Percentiles rank a stretch among this genome's conserved stretches.
Conservation (phyloP, 306 rosid species). For the Begonia fuchsioides region DNA sequence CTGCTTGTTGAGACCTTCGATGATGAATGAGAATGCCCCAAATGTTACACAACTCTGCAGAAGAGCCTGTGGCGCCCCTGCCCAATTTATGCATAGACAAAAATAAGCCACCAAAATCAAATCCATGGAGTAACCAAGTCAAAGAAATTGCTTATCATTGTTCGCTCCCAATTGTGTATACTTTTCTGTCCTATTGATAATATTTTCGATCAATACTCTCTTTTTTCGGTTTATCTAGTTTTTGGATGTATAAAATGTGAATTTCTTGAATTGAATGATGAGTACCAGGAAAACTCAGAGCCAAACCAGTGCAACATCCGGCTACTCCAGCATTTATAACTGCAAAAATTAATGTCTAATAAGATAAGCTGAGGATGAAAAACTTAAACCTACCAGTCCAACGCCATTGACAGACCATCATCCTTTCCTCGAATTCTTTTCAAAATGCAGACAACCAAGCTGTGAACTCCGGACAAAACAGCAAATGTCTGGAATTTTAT, state of each 20-base stretch:
- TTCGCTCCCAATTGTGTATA: too few relatives aligned
- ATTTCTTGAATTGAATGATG: not conserved
- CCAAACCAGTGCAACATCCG: constrained; percentile 97
- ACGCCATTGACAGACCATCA: constrained; percentile 36
- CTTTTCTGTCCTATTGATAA: too few relatives aligned
- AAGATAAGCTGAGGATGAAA: too few relatives aligned
- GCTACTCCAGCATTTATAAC: constrained; percentile 95
- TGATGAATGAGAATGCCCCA: constrained; percentile 81
- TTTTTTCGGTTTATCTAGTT: too few relatives aligned
- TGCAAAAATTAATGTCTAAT: constrained; percentile 14
- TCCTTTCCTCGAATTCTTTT: constrained; percentile 90
- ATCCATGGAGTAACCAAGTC: too few relatives aligned
- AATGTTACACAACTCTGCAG: constrained; percentile 86
- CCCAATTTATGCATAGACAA: too few relatives aligned
- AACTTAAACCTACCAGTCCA: too few relatives aligned
- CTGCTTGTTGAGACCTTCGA: constrained; percentile 87
- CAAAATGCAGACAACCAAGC: constrained; percentile 90
- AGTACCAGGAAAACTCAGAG: constrained; percentile 91
- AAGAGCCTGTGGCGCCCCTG: constrained; percentile 96
- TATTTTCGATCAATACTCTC: too few relatives aligned
- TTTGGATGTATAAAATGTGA: too few relatives aligned
- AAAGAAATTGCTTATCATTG: too few relatives aligned
- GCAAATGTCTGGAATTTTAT: constrained; percentile 61
- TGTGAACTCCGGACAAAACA: constrained; percentile 93
- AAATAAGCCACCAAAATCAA: too few relatives aligned